These are phyloP conservation scores for Fusarium coicis DNA, from an alignment of 2,329 filamentous ascomycete genomes.

Conservation along the genomic window DNA sequence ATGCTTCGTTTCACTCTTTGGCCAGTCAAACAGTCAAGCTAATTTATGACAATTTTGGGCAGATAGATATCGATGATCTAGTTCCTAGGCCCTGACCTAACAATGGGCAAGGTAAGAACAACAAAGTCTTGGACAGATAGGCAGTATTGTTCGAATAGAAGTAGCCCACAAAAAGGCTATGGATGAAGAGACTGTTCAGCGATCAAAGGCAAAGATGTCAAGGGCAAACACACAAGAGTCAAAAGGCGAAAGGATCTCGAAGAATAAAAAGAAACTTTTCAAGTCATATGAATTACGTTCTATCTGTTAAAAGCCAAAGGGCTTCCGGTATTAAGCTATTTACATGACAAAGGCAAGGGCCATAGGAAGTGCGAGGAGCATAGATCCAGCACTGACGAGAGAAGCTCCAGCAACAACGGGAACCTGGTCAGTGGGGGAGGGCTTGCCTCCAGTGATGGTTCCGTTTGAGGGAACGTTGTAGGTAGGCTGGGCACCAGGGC, in stretches of 20 bases:
- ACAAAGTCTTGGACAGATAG: too few relatives aligned
- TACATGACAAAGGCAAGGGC: conserved; percentile 27
- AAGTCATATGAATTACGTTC: conserved; percentile 12
- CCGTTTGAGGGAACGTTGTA: conserved; percentile 26
- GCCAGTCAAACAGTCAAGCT: too few relatives aligned
- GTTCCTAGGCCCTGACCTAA: too few relatives aligned
- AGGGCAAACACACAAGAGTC: not conserved
- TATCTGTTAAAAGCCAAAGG: conserved; percentile 28
- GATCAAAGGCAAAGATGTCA: not conserved
- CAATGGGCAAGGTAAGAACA: not conserved
- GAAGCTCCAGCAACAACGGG: conserved; percentile 25
- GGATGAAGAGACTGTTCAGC: not conserved
- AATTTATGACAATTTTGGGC: rapidly evolving
- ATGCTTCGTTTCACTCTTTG: not conserved
- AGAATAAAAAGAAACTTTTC: not conserved
- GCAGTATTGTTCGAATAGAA: too few relatives aligned
- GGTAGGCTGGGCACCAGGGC: conserved; percentile 15
- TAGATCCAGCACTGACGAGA: conserved; percentile 18
- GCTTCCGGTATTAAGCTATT: conserved; percentile 22
- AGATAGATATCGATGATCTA: not conserved
- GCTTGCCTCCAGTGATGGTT: conserved; percentile 8
- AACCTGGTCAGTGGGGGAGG: conserved; percentile 1
- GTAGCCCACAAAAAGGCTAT: not conserved
- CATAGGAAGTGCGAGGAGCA: conserved; percentile 22
- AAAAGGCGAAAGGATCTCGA: not conserved